Conservation (phyloP, 73 alveolate species). For the Tetrahymena borealis region DNA sequence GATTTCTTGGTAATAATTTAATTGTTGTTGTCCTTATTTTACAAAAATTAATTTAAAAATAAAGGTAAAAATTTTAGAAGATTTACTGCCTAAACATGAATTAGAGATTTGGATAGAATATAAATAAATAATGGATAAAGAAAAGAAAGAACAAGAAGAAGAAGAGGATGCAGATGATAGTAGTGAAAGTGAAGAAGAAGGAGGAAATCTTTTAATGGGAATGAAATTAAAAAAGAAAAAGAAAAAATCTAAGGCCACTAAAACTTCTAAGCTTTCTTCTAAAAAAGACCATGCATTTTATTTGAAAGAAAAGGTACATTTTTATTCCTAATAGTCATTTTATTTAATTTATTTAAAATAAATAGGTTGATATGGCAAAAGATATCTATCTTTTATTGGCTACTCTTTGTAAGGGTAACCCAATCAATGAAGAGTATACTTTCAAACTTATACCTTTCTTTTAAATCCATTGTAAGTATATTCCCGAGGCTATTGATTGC, state of each 20-base stretch:
- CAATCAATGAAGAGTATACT: constrained; percentile 25
- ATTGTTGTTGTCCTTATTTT: background rate
- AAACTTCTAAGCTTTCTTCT: constrained; percentile 9
- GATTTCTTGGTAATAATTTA: constrained; percentile 7
- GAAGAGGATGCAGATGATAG: background rate
- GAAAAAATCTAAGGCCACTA: constrained; percentile 16
- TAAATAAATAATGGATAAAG: background rate
- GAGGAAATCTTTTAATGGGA: background rate
- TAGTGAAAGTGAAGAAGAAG: background rate
- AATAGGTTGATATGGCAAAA: background rate
- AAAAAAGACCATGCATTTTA: constrained; percentile 1
- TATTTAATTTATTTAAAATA: background rate
- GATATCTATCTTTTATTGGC: constrained; percentile 16
- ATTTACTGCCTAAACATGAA: constrained; percentile 10
- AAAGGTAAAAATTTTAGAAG: constrained; percentile 8
- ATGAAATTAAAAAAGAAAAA: constrained; percentile 3
- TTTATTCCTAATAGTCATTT: background rate
- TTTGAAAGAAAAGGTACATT: background rate
- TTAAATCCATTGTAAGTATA: constrained; percentile 19
- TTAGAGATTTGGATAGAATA: constrained; percentile 12
- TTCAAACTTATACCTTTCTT: constrained; percentile 15
- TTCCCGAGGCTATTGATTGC: constrained; percentile 42
- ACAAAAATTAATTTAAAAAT: background rate
- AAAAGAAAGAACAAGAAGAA: background rate
- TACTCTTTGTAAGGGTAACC: constrained; percentile 14